These are phyloP conservation scores for Xylariaceae sp. DNA, from an alignment of 2,329 filamentous ascomycete species.

Conservation along the genomic window DNA sequence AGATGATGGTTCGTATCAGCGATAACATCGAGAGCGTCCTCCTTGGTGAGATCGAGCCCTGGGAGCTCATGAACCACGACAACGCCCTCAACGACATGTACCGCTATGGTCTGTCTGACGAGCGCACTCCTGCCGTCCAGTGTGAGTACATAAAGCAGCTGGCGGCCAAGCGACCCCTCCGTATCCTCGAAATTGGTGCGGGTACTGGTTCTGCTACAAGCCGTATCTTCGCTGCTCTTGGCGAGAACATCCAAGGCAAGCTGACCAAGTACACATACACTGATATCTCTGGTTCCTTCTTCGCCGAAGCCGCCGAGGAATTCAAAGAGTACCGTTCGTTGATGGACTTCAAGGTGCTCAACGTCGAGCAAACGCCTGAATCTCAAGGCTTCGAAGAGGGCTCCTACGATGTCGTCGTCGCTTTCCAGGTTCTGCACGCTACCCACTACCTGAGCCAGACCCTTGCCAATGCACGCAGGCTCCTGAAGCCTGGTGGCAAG, in stretches of 20 bases:
- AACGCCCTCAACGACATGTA: conserved; percentile 31
- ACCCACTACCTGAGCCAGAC: conserved; percentile 28
- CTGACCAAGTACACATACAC: conserved; percentile 45
- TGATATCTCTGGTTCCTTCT: conserved; percentile 41
- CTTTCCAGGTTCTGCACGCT: conserved; percentile 33
- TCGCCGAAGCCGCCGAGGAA: conserved; percentile 30
- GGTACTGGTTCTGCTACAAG: conserved; percentile 43
- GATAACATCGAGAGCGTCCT: conserved; percentile 29
- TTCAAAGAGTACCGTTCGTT: conserved; percentile 28
- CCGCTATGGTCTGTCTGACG: conserved; percentile 29
- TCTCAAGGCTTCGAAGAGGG: conserved; percentile 29
- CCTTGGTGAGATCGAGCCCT: conserved; percentile 27
- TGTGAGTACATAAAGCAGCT: conserved; percentile 29
- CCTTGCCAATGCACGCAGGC: conserved; percentile 25
- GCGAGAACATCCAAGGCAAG: conserved; percentile 23
- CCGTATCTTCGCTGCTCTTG: conserved; percentile 35
- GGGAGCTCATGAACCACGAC: conserved; percentile 31
- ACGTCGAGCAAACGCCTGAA: conserved; percentile 27
- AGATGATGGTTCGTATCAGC: conserved; percentile 30
- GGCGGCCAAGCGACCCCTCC: conserved; percentile 31
- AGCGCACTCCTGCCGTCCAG: conserved; percentile 27
- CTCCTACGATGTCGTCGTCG: conserved; percentile 31
- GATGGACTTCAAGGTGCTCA: conserved; percentile 32
- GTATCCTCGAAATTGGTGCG: conserved; percentile 40
- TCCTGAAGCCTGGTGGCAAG: conserved; percentile 32